phyloP scores from a whole-genome alignment of 2,329 filamentous ascomycete genomes.

The Penicillium sp. region DNA sequence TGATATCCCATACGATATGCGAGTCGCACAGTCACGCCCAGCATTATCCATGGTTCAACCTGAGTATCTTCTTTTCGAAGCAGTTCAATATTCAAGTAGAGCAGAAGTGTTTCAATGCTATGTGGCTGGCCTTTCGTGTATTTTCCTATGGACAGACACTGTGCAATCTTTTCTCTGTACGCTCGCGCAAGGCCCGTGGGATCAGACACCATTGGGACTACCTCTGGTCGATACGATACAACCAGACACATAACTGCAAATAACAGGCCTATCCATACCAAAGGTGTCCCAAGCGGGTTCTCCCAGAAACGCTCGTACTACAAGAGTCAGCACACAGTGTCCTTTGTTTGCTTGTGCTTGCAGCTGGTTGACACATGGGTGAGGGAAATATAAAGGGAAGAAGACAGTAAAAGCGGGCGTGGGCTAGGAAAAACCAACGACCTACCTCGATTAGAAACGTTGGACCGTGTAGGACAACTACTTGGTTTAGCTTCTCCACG shows the following conservation, averaged over 20 bases:
- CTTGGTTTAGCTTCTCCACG: background rate
- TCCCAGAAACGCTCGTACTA: slow-evolving; percentile 8
- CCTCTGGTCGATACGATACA: slow-evolving; percentile 1
- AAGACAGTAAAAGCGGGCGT: background rate
- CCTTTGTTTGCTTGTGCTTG: background rate
- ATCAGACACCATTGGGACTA: background rate
- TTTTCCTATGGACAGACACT: slow-evolving; percentile 1
- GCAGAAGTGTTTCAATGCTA: background rate
- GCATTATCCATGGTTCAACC: slow-evolving; percentile 21
- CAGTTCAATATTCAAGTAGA: slow-evolving; percentile 1
- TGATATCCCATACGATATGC: slow-evolving; percentile 41
- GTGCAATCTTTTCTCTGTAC: slow-evolving; percentile 3
- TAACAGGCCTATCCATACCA: slow-evolving; percentile 1
- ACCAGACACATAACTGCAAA: slow-evolving; percentile 5
- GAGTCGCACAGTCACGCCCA: slow-evolving; percentile 26
- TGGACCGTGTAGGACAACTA: slow-evolving; percentile 2
- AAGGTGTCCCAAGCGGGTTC: background rate
- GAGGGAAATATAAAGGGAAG: background rate
- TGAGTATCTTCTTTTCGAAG: background rate
- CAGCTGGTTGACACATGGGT: background rate
- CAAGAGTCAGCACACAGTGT: background rate
- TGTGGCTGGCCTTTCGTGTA: slow-evolving; percentile 1
- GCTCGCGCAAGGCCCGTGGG: background rate
- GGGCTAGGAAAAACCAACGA: background rate
- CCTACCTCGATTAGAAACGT: slow-evolving; percentile 4